Base-by-base conservation (phyloP, 2,329 filamentous ascomycete genomes). In the Diaporthe destruens region DNA sequence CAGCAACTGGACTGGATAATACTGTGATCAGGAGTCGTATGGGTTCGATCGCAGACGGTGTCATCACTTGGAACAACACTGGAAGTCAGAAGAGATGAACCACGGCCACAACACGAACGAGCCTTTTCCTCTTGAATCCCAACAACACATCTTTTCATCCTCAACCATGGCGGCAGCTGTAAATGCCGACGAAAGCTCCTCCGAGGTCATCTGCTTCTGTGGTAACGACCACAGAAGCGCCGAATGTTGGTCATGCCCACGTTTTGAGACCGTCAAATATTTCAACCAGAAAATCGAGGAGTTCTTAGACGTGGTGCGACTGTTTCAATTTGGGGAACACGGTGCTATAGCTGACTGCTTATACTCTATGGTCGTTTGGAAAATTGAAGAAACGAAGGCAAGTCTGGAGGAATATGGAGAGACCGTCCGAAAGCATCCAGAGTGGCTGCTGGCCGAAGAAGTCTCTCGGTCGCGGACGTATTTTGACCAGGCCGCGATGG, bases 291-390 rank as follows among this genome's bases (percentile, higher is more conserved):
- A 8, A 14, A 25, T 42, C 23, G 5, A 14, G 14, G 20, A 9
- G 6, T 42, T 59, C 36, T 18, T 39, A 14, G 36, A 16, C 6
- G 6, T n/a, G 6, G n/a, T 16, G n/a, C 12, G 11, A 18, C 1
- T 59, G 4, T 9, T 59, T 36, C n/a, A 25, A 3, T 59, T 59
- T n/a, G 55, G 34, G 14, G 39, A 42, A 14, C n/a, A 42, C 7
- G 55, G 55, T 11, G 11, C 55, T 4, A 9, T 59, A 6, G 55
- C 12, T 16, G 5, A 42, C 8, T 4, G 12, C 5, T 39, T 59
- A 9, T 12, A n/a, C 3, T 2, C 2, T 12, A 2, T 3, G 6
- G 9, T n/a, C 12, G 6, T 16, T 18, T 6, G 2, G 2, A 12
- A 25, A 5, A 9, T 39, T 12, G 12, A 3, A 11, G 2, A 6